Evolutionary conservation across 805 yeast species (phyloP).

Genomic region (Pichia cabralensis): DNA sequence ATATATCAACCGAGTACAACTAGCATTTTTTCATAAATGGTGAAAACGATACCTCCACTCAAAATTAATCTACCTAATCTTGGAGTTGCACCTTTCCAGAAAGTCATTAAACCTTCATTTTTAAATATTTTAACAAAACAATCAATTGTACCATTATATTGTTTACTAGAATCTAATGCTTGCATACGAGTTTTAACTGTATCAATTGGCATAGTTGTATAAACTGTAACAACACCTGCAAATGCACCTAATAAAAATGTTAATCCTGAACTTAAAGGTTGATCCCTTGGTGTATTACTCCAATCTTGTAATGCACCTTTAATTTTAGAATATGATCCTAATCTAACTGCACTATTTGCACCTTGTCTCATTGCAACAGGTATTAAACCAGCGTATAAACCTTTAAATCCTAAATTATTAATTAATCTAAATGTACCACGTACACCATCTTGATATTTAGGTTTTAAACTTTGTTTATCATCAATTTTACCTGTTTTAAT

Average conservation of each 20-base stretch:
- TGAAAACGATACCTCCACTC: conserved; percentile 96
- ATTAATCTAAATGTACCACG: conserved; percentile 57
- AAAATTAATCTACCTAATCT: conserved; percentile 83
- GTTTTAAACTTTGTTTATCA: conserved; percentile 69
- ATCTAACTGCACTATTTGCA: conserved; percentile 86
- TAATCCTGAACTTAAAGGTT: conserved; percentile 65
- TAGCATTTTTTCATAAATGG: conserved; percentile 87
- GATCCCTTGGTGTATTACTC: conserved; percentile 52
- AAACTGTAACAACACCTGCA: conserved; percentile 84
- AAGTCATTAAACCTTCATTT: conserved; percentile 82
- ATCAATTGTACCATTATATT: conserved; percentile 66
- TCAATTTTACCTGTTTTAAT: conserved; percentile 93
- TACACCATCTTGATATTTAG: conserved; percentile 64
- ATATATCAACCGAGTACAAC: conserved; percentile 37
- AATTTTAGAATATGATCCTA: conserved; percentile 87
- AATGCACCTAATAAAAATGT: conserved; percentile 87
- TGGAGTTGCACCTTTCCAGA: conserved; percentile 99
- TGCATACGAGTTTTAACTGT: conserved; percentile 97
- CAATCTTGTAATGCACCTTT: conserved; percentile 69
- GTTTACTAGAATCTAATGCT: conserved; percentile 64
- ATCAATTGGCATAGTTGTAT: conserved; percentile 91
- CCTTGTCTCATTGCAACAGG: conserved; percentile 96
- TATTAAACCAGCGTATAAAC: conserved; percentile 78
- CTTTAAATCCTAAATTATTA: conserved; percentile 70
- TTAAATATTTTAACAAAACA: conserved; percentile 73